Percentiles rank a stretch among this genome's conserved stretches.
Evolutionary conservation across 192 early-diverging fungal species (phyloP).

Genomic region (Podila horticola): DNA sequence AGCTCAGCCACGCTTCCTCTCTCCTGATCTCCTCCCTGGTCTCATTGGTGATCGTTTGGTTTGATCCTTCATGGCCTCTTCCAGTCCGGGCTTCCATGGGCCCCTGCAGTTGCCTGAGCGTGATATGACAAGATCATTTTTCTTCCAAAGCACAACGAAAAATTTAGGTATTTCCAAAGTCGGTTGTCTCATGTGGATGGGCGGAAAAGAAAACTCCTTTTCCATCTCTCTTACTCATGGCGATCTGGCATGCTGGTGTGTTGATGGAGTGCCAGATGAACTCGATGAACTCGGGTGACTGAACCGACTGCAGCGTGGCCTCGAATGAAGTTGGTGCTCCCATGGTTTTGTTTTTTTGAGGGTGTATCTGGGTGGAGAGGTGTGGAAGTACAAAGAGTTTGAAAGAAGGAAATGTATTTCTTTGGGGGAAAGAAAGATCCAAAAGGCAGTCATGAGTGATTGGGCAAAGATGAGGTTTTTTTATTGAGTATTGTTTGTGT

Average conservation of each 20-base stretch:
- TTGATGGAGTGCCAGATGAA: slow-evolving; percentile 47
- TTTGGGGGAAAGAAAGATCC: neutral
- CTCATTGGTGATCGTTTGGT: too few relatives aligned
- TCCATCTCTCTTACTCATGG: slow-evolving; percentile 34
- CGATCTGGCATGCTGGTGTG: slow-evolving; percentile 31
- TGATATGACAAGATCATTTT: neutral
- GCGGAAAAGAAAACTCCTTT: neutral
- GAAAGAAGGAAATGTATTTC: neutral
- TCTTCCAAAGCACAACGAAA: neutral
- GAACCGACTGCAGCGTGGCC: slow-evolving; percentile 13
- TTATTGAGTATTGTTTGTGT: too few relatives aligned
- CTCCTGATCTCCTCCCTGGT: too few relatives aligned
- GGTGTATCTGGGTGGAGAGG: neutral
- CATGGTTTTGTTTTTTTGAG: slow-evolving; percentile 1
- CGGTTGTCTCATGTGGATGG: neutral
- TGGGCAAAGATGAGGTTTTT: too few relatives aligned
- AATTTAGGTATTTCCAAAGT: too few relatives aligned
- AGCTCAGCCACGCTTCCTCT: neutral
- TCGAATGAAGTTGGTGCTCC: slow-evolving; percentile 25
- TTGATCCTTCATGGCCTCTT: too few relatives aligned
- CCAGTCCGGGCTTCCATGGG: too few relatives aligned
- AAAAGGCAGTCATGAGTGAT: neutral
- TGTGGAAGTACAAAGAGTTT: neutral
- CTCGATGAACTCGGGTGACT: slow-evolving; percentile 37
- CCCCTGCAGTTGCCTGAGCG: neutral